Conservation (phyloP, 257 asterid genomes). For the Solanum peruvianum region DNA sequence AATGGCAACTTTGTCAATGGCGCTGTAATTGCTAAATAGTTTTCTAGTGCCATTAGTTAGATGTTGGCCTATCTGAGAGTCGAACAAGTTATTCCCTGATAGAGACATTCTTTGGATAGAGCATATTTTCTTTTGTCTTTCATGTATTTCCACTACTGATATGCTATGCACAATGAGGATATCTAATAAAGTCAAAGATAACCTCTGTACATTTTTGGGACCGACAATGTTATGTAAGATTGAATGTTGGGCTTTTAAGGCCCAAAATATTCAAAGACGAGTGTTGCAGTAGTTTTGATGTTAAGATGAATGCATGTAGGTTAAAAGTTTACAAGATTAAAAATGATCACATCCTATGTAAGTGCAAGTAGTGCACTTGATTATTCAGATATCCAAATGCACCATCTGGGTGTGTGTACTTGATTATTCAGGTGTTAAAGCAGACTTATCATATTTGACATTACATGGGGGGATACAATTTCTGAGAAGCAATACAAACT, state of each 20-base stretch:
- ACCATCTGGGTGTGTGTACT: not conserved
- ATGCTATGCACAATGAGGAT: not conserved
- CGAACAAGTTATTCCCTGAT: not conserved
- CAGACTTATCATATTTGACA: not conserved
- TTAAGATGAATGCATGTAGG: not conserved
- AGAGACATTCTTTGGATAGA: not conserved
- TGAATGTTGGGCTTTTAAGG: not conserved
- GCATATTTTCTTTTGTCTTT: not conserved
- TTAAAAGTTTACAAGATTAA: not conserved
- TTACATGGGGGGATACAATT: not conserved
- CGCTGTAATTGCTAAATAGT: not conserved
- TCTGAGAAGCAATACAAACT: not conserved
- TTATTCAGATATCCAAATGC: not conserved
- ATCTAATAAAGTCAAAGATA: not conserved
- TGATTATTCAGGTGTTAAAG: not conserved
- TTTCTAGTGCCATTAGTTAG: not conserved
- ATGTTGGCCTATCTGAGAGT: not conserved
- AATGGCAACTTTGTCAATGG: not conserved
- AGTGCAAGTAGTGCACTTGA: not conserved
- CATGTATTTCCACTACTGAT: not conserved
- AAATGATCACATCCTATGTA: not conserved
- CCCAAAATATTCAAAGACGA: not conserved
- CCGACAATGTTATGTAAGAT: not conserved
- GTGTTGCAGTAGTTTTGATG: not conserved
- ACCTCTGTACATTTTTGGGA: not conserved